Percentiles rank a stretch among this genome's conserved stretches.
Conservation (phyloP, 2,329 filamentous ascomycete species). For the Pseudopithomyces maydicus region DNA sequence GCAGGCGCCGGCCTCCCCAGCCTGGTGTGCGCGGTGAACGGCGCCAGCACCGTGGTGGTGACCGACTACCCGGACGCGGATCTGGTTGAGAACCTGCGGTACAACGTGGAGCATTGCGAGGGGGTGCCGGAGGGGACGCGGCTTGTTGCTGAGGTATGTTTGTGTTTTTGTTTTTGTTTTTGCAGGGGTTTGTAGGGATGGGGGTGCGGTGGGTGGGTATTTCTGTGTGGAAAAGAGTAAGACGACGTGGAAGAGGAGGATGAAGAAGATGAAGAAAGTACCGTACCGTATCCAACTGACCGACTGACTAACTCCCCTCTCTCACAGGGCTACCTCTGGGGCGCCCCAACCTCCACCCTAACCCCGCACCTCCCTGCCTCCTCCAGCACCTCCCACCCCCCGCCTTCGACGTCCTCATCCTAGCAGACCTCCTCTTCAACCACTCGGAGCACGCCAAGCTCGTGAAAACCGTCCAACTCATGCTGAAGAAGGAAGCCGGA, state of each 20-base stretch:
- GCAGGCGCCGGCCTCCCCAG: constrained; percentile 86
- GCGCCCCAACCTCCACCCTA: constrained; percentile 65
- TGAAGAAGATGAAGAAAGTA: no score
- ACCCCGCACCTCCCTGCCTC: constrained; percentile 63
- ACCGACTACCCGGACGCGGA: constrained; percentile 90
- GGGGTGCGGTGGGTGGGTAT: no score
- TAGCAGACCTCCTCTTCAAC: constrained; percentile 90
- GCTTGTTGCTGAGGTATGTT: constrained; percentile 45
- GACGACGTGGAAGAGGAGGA: no score
- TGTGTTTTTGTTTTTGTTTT: no score
- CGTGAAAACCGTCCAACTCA: constrained; percentile 71
- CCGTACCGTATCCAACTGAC: no score
- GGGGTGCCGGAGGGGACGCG: constrained; percentile 44
- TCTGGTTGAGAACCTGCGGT: constrained; percentile 77
- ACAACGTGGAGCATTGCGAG: constrained; percentile 70
- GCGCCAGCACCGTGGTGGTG: constrained; percentile 71
- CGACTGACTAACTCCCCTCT: no score
- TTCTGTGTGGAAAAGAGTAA: no score
- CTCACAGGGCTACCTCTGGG: constrained; percentile 80
- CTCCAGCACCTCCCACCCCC: no score
- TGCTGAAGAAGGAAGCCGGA: constrained; percentile 61
- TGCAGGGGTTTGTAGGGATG: no score
- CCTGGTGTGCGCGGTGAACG: constrained; percentile 74
- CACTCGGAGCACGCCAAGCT: constrained; percentile 85
- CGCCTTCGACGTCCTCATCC: constrained; percentile 79